Base-by-base conservation (phyloP, 805 yeast genomes). In the Lachancea nothofagi region DNA sequence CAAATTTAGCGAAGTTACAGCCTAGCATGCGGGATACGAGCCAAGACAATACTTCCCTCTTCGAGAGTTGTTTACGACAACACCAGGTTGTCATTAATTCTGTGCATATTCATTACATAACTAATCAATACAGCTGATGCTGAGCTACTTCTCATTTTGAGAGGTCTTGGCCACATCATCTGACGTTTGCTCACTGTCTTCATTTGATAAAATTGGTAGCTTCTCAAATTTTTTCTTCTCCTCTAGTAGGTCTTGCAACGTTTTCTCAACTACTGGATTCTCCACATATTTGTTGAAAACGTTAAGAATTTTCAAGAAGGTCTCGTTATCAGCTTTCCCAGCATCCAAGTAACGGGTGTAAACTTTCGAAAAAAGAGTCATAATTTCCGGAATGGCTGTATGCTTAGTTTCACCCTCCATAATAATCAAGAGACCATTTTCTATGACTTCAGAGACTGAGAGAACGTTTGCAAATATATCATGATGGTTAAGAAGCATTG, bases 391-490 rank as follows among this genome's bases (percentile, higher is more conserved):
- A 12, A 33, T 36, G 12, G 13, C 42, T 66, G 70, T 6, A 70
- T 66, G 73, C 47, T 78, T 78, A 40, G 82, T 68, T 23, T 84
- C 68, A 44, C 80, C 84, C 19, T 74, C 69, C 24, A 86, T 64
- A 35, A 86, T 67, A 10, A 96, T 88, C 55, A 87, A 73, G 26
- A 90, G 67, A 1, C 89, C 90, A 29, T 72, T 72, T 32, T 83
- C 88, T 45, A 88, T 80, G 3, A 85, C 52, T 6, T 77, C 80
- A 19, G 64, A 62, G 0, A 80, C 72, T 0, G 75, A 65, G 5
- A 74, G 57, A 2, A 69, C 61, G 2, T 62, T 65, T 13, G 59
- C 50, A 8, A 67, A 60, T 3, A 66, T 60, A 3, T 61, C 56
- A 4, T 66, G 54, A 8, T 61, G 53, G 19, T 64, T 54, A 4